A percentile compares a stretch with the other conserved stretches of the same genome.
Evolutionary conservation across 108 stramenopile species (phyloP).

Genomic region (Cyclotella atomus): DNA sequence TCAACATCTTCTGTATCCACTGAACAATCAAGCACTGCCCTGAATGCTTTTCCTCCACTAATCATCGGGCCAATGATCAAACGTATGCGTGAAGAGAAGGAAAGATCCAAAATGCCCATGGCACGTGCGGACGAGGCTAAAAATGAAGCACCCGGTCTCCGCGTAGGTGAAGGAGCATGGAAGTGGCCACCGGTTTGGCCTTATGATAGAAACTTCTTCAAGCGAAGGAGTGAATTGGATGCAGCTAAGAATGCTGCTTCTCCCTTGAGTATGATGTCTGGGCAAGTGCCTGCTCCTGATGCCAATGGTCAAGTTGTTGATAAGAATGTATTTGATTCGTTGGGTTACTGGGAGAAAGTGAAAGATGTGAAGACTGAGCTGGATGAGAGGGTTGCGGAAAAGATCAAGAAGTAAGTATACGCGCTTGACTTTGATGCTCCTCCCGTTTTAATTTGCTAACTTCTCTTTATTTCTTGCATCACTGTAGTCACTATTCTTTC

Average conservation of each 20-base stretch:
- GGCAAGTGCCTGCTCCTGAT: conserved; percentile 22
- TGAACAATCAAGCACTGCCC: conserved; percentile 2
- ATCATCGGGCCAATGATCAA: conserved; percentile 89
- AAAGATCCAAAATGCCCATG: conserved; percentile 83
- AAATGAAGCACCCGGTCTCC: conserved; percentile 80
- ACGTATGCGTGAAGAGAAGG: conserved; percentile 79
- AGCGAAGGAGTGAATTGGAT: conserved; percentile 53
- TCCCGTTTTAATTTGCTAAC: not conserved
- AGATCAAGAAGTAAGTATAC: conserved; percentile 67
- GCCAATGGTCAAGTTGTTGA: conserved; percentile 37
- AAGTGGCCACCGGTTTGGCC: conserved; percentile 93
- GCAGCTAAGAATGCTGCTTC: conserved; percentile 25
- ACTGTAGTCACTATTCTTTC: conserved; percentile 72
- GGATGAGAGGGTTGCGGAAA: conserved; percentile 67
- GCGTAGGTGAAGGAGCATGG: conserved; percentile 81
- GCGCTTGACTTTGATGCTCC: not conserved
- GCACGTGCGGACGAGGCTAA: conserved; percentile 56
- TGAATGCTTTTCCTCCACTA: conserved; percentile 10
- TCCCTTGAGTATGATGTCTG: conserved; percentile 44
- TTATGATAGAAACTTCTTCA: conserved; percentile 76
- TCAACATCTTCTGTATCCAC: too few species aligned
- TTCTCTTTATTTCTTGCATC: not conserved
- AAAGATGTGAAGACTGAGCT: conserved; percentile 66
- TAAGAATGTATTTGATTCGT: conserved; percentile 46
- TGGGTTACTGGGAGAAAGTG: conserved; percentile 75